Percentiles rank a stretch among this genome's conserved stretches.
Evolutionary conservation across 2,329 filamentous ascomycete genomes (phyloP).

Genomic region (Pyricularia sp.): DNA sequence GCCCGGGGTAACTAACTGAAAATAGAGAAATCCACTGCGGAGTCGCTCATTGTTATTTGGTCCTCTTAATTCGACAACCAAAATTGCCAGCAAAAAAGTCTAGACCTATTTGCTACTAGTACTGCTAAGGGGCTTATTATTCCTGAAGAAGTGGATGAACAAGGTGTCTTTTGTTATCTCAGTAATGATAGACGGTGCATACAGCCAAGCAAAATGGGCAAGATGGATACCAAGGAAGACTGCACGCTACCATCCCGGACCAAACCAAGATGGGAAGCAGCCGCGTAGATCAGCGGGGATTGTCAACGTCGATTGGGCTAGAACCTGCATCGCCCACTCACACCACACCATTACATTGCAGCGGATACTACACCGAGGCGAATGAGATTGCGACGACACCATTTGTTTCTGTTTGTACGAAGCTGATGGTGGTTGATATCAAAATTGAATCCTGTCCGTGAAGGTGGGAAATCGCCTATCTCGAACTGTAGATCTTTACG

Average conservation of each 20-base stretch:
- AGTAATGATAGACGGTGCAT: background rate
- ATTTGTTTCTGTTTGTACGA: background rate
- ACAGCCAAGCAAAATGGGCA: background rate
- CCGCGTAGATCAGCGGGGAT: background rate
- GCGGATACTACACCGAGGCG: background rate
- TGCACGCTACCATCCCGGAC: background rate
- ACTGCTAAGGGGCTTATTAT: background rate
- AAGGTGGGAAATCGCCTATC: background rate
- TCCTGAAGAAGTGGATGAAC: background rate
- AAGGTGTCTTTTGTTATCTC: background rate
- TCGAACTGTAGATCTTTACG: background rate
- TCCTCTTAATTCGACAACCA: background rate
- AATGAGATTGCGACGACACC: background rate
- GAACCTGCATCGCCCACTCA: background rate
- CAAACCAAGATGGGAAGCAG: background rate
- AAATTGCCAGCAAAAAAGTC: background rate
- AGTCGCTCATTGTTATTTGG: background rate
- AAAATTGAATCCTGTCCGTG: background rate
- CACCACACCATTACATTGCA: background rate
- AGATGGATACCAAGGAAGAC: background rate
- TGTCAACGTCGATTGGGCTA: background rate
- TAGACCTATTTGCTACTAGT: background rate
- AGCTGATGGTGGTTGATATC: background rate
- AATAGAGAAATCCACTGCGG: background rate
- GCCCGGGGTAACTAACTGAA: background rate